Evolutionary conservation across 148 eudicot species (phyloP), one percentile per base, ranked within the genome.

Genomic region (Limonium bicolor): DNA sequence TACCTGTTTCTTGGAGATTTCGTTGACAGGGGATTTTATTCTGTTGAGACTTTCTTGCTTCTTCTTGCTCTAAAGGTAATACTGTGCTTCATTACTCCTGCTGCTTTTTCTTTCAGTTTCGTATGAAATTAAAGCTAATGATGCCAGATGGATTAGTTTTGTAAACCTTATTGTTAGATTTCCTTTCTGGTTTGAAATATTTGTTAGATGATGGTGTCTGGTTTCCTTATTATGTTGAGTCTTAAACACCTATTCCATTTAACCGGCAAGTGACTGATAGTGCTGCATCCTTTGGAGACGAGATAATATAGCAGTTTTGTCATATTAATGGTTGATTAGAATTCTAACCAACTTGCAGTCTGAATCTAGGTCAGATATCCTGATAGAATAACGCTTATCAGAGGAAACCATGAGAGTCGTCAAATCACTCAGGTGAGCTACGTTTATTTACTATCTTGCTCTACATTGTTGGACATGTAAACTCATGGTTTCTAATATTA

Each of bases 331-430:
- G 34, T 15, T 55, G 13, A 12, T 28, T 33, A 39, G 10, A 6
- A 24, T 19, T 39, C 26, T 24, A 32, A 50, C 48, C 53, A 54
- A 58, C 21, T 13, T 31, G 39, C 22, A 55, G 52, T 51, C 59
- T 26, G 43, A 49, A 36, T 53, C 20, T 67, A 88, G 92, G 93
- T 88, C 50, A 69, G 92, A 55, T 88, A 88, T 62, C 95, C 97
- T 20, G 97, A 88, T 68, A 76, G 95, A 54, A 84, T 84, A 41
- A 88, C 93, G 3, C 75, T 88, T 41, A 72, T 88, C 27, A 66
- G 95, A 59, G 97, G 95, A 47, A 88, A 88, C 78, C 97, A 88
- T 59, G 97, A 88, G 66, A 84, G 95, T 67, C 81, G 93, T 32
- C 83, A 67, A 66, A 76, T 83, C 39, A 76, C 86, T 48, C 81